Base-by-base conservation (phyloP, 192 early-diverging fungal genomes). In the Umbelopsis sp. region DNA sequence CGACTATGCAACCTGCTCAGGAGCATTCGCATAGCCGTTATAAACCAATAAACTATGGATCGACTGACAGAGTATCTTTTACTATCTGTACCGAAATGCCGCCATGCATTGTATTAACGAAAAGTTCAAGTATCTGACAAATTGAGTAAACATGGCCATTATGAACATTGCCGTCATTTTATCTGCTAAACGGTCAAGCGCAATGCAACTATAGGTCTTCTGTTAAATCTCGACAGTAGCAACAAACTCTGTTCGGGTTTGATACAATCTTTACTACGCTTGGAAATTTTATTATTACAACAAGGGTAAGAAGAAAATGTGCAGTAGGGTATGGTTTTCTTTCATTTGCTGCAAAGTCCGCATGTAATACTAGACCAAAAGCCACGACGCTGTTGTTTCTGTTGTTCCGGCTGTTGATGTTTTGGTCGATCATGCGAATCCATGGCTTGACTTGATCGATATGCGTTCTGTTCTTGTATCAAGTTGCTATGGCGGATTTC, bases 361-460 rank as follows among this genome's bases (percentile, higher is more conserved):
- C 55, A 61, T 37, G 55, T 61, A 1, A 61, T 8, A 15, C 33
- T 30, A 61, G 55, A 10, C 55, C 55, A 61, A 7, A 33, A 61
- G 16, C 55, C 55, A 15, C 55, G 55, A 30, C 55, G 55, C n/a
- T 61, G 27, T 30, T 25, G 55, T 35, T 61, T 61, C 18, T 25
- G 55, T 2, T 61, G 55, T 18, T 27, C 55, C 4, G 27, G 27
- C 8, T 61, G 55, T 16, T 61, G 55, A 25, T 13, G 55, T 35
- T 61, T 61, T 61, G 55, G 30, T 33, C 55, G 27, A 16, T 23
- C 12, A 2, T 61, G 27, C 12, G 55, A 35, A 18, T 61, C 30
- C 55, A 61, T 61, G 2, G 18, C 55, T 61, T 61, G 55, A 61
- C 55, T 61, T 27, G 55, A 16, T 61, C 55, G 27, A 35, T 61